Base-by-base conservation (phyloP, 1,284 basidiomycete species). In the Ganoderma sp. region DNA sequence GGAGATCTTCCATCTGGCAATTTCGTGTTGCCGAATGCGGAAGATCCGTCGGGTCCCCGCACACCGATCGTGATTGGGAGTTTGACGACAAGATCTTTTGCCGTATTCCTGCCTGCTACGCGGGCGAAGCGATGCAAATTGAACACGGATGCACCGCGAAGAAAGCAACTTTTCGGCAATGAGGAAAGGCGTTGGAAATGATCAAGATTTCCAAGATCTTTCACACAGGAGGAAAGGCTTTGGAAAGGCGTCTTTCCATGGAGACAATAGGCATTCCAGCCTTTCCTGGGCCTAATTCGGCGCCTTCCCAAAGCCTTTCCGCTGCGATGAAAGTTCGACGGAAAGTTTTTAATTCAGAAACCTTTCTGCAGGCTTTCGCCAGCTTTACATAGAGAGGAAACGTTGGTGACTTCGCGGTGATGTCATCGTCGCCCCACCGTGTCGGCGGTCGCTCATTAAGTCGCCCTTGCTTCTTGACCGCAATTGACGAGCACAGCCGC, bases 1-100 rank as follows among this genome's bases (percentile, higher is more conserved):
- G 70, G 71, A 68, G 71, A 70, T 72, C 65, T 59, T 62, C 60
- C 67, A 64, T 68, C 71, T 70, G 67, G 61, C 69, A 57, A 64
- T 60, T 32, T 48, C 59, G 45, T 60, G 32, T 65, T 68, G 65
- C 71, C 71, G 66, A 59, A 69, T 43, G 22, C 37, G 61, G 69
- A 66, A 67, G 71, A 72, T 72, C 69, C 69, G 71, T 66, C 71
- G 69, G 57, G 5, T 67, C 56, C 52, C 60, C 63, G 59, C 56
- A 58, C 56, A 62, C 56, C 65, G 69, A 67, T 72, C 69, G 22
- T 61, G 69, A 70, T 69, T 58, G 50, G n/a, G 59, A 56, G 64
- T 52, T 25, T 39, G 63, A 50, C 62, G 65, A 65, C 62, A 60
- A 72, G 71, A 70, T 72, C 63, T 48, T 65, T 61, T 42, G 63